Evolutionary conservation across 225 moss, liverwort and hornwort genomes (phyloP).

Genomic region (Bryoerythrophyllum caledonicum): DNA sequence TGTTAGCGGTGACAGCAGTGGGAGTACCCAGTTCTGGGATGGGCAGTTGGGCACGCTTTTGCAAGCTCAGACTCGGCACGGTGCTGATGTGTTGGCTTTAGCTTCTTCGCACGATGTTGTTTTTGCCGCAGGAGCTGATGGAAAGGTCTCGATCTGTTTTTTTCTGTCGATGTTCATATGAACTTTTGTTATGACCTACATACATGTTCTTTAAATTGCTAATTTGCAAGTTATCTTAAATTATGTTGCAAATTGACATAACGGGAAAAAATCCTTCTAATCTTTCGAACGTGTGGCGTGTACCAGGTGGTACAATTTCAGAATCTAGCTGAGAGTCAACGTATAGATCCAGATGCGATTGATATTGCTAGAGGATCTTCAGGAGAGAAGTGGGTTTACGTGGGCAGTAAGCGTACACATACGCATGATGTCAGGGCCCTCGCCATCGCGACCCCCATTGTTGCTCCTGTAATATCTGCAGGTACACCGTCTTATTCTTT

Average conservation of each 20-base stretch:
- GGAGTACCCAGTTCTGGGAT: conserved; percentile 98
- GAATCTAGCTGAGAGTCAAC: conserved; percentile 50
- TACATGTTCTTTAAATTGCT: background rate
- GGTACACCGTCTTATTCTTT: conserved; percentile 28
- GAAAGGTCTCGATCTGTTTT: conserved; percentile 67
- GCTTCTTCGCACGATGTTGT: conserved; percentile 64
- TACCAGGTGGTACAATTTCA: conserved; percentile 77
- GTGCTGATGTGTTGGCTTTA: conserved; percentile 88
- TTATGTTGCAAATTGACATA: background rate
- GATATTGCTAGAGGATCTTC: conserved; percentile 43
- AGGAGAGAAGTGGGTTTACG: conserved; percentile 76
- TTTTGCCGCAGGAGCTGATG: conserved; percentile 93
- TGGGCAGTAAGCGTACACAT: conserved; percentile 90
- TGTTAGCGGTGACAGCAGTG: conserved; percentile 97
- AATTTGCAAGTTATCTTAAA: background rate
- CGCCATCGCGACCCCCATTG: conserved; percentile 69
- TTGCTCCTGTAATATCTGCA: conserved; percentile 27
- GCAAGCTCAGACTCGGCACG: conserved; percentile 77
- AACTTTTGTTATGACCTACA: background rate
- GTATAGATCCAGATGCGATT: conserved; percentile 32
- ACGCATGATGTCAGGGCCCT: conserved; percentile 94
- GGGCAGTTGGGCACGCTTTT: conserved; percentile 82
- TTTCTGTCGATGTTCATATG: background rate
- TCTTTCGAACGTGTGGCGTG: conserved; percentile 15
- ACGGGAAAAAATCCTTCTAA: background rate